Percentiles rank a stretch among this genome's conserved stretches.
Evolutionary conservation across 108 stramenopile species (phyloP).

Genomic region (Cyclotella cryptica): DNA sequence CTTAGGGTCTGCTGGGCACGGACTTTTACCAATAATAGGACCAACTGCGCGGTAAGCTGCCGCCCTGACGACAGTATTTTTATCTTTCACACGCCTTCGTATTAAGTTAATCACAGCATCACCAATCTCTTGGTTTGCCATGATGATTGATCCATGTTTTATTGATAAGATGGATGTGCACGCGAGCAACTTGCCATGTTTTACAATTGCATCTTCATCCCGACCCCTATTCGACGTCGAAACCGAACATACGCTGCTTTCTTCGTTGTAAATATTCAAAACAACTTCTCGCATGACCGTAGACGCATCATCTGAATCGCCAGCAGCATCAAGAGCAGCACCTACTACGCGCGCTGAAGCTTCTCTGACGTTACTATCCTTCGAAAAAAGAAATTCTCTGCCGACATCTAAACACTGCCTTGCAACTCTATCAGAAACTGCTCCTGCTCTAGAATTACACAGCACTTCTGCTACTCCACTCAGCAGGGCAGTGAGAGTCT

Average conservation of each 20-base stretch:
- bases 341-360: conserved; percentile 51
- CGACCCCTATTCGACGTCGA: conserved; percentile 18
- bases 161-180: conserved; percentile 42
- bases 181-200: conserved; percentile 44
- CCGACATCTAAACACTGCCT: conserved; percentile 41
- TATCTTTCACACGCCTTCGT: conserved; percentile 40
- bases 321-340: conserved; percentile 41
- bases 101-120: conserved; percentile 42
- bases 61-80: conserved; percentile 43
- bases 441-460: conserved; percentile 25
- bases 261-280: conserved; percentile 37
- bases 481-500: conserved; percentile 31
- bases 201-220: conserved; percentile 35
- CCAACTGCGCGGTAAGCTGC: conserved; percentile 55
- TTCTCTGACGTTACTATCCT: conserved; percentile 36
- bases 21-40: conserved; percentile 42
- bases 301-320: conserved; percentile 50
- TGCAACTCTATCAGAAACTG: conserved; percentile 46
- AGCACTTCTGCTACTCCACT: conserved; percentile 37
- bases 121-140: conserved; percentile 41
- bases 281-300: conserved; percentile 53
- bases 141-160: conserved; percentile 42
- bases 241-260: conserved; percentile 29
- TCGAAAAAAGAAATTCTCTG: conserved; percentile 43
- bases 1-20: conserved; percentile 33